phyloP scores from a whole-genome alignment of 768 basidiomycete genomes.

The Sporobolomyces roseus region DNA sequence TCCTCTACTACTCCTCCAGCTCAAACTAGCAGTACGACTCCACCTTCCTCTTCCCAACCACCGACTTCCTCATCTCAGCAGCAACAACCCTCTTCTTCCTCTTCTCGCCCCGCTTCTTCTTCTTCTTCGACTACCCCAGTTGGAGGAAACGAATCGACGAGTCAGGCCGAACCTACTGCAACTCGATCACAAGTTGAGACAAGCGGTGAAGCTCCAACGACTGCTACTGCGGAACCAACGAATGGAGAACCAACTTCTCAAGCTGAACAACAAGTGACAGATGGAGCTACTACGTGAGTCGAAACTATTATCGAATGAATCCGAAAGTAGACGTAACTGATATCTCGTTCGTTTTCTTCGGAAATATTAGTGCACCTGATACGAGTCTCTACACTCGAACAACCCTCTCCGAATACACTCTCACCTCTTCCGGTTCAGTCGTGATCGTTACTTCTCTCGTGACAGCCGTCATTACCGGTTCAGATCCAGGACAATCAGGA shows the following conservation, averaged over 20 bases:
- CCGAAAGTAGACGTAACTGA: too few species aligned
- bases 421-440: slow-evolving; percentile 35
- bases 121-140: background rate
- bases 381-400: slow-evolving; percentile 12
- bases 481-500: background rate
- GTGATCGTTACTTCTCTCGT: slow-evolving; percentile 36
- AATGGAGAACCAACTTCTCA: background rate
- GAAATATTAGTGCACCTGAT: too few species aligned
- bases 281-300: background rate
- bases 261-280: slow-evolving; percentile 1
- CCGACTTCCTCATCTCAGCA: background rate
- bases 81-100: background rate
- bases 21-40: background rate
- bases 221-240: slow-evolving; percentile 1
- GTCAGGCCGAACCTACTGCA: too few species aligned
- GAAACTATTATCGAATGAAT: too few species aligned
- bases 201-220: background rate
- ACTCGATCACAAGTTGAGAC: background rate
- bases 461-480: slow-evolving; percentile 18
- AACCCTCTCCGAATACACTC: slow-evolving; percentile 11
- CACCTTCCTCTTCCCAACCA: background rate
- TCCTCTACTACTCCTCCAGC: background rate
- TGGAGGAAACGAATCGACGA: too few species aligned
- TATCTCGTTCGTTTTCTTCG: background rate
- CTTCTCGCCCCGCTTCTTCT: slow-evolving; percentile 4